Evolutionary conservation across 805 yeast genomes (phyloP).

Genomic region (Isabelozyma gotoi): DNA sequence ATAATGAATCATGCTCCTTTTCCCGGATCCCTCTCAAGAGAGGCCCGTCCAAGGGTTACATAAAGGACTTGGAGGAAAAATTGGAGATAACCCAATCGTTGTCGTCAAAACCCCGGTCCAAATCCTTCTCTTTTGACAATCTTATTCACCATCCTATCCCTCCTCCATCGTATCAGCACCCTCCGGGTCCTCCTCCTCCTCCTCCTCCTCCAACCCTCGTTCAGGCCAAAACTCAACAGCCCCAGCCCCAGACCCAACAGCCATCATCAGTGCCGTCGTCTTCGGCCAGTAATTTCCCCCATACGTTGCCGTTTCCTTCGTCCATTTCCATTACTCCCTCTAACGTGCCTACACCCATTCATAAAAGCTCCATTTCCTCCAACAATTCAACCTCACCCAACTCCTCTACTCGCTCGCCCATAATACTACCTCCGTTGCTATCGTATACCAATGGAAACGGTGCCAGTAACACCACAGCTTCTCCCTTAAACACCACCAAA

Average conservation of each 20-base stretch:
- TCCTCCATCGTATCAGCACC: background rate
- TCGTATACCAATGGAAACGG: background rate
- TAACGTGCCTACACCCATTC: background rate
- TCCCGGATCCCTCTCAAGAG: slow-evolving; percentile 72
- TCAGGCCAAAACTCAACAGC: no score
- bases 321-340: background rate
- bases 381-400: slow-evolving; percentile 1
- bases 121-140: background rate
- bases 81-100: slow-evolving; percentile 15
- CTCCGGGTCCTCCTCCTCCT: background rate
- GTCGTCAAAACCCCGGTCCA: background rate
- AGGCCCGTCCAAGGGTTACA: slow-evolving; percentile 77
- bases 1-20: slow-evolving; percentile 62
- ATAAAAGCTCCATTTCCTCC: slow-evolving; percentile 2
- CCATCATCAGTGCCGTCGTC: background rate
- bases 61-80: slow-evolving; percentile 42
- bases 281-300: background rate
- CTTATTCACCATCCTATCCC: background rate
- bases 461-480: slow-evolving; percentile 2
- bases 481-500: slow-evolving; percentile 4
- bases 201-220: background rate
- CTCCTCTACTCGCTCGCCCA: slow-evolving; percentile 11
- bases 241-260: background rate
- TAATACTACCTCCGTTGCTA: slow-evolving; percentile 29
- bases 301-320: background rate